Conservation (phyloP, 345 rosid genomes). For the Chamaenerion angustifolium region DNA sequence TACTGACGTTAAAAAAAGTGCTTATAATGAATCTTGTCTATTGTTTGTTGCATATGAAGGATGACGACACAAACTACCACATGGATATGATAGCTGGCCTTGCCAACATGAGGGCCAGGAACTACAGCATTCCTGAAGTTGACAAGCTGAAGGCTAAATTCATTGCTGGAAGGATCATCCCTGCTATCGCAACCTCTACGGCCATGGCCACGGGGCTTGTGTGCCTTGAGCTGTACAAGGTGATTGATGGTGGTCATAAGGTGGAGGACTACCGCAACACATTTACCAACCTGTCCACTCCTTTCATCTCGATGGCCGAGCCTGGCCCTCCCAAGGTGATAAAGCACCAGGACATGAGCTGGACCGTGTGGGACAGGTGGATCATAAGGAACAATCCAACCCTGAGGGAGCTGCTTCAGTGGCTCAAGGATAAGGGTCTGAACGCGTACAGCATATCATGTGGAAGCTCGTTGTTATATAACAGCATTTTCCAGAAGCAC, state of each 20-base stretch:
- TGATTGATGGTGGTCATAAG: conserved; percentile 56
- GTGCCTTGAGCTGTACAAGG: conserved; percentile 94
- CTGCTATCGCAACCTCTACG: conserved; percentile 94
- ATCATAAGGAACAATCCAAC: conserved; percentile 57
- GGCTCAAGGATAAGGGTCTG: conserved; percentile 71
- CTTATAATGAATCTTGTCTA: too few relatives aligned
- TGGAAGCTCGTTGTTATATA: conserved; percentile 76
- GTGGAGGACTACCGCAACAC: conserved; percentile 92
- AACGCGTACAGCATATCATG: conserved; percentile 87
- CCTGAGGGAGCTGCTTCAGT: conserved; percentile 51
- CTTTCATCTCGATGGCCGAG: conserved; percentile 90
- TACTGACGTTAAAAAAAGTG: too few relatives aligned
- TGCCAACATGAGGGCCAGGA: conserved; percentile 99
- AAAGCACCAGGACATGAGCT: conserved; percentile 69
- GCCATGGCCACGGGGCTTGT: conserved; percentile 98
- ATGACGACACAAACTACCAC: conserved; percentile 94
- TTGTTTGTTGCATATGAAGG: conserved; percentile 26
- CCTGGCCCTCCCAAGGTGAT: conserved; percentile 88
- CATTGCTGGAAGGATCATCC: conserved; percentile 97
- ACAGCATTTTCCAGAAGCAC: conserved; percentile 81
- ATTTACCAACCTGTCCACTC: conserved; percentile 86
- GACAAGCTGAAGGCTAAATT: conserved; percentile 98
- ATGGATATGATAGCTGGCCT: conserved; percentile 96
- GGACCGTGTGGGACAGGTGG: conserved; percentile 99
- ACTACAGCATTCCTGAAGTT: conserved; percentile 89